phyloP scores from a whole-genome alignment of 1,284 basidiomycete species.

The Rhodofomes roseus region DNA sequence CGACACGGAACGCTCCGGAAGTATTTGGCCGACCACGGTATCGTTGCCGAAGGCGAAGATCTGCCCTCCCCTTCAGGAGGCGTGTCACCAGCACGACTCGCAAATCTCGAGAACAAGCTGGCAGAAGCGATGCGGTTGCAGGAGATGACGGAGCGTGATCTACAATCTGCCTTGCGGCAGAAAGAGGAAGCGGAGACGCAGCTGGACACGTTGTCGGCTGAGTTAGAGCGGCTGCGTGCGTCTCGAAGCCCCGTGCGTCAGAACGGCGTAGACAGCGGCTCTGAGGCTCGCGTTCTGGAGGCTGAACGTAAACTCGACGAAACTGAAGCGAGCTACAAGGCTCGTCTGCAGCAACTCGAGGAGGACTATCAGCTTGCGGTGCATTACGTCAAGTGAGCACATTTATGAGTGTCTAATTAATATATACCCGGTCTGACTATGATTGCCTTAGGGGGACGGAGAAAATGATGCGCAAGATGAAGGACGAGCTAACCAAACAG shows the following conservation, averaged over 20 bases:
- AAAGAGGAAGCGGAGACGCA: constrained; percentile 75
- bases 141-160: constrained; percentile 70
- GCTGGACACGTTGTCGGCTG: constrained; percentile 55
- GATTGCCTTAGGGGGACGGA: constrained; percentile 79
- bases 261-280: constrained; percentile 25
- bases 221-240: constrained; percentile 62
- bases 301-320: constrained; percentile 76
- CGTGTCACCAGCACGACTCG: constrained; percentile 47
- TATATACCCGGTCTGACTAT: constrained; percentile 22
- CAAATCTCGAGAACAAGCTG: constrained; percentile 74
- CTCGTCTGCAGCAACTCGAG: constrained; percentile 81
- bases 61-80: constrained; percentile 43
- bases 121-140: constrained; percentile 70
- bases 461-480: constrained; percentile 98
- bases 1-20: constrained; percentile 81
- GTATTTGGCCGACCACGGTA: constrained; percentile 87
- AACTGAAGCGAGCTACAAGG: constrained; percentile 74
- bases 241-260: constrained; percentile 44
- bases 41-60: constrained; percentile 72
- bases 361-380: constrained; percentile 94
- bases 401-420: constrained; percentile 5
- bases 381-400: constrained; percentile 83
- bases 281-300: constrained; percentile 58
- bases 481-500: constrained; percentile 89
- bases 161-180: constrained; percentile 58